Evolutionary conservation across 148 eudicot species (phyloP), one percentile per base, ranked within the genome.

Genomic region (Beta vulgaris): DNA sequence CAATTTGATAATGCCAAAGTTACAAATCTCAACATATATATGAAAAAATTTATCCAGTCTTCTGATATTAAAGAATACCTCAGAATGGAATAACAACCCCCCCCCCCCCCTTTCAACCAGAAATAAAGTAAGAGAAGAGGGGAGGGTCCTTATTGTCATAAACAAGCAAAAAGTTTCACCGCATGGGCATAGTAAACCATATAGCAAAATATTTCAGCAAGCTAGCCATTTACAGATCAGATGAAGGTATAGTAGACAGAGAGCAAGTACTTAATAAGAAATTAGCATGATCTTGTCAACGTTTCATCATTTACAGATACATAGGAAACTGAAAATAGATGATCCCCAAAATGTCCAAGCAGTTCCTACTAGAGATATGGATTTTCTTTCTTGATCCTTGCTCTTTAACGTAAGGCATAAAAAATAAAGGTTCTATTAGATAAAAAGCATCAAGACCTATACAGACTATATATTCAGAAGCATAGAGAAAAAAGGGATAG

Each of bases 1-100:
- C 83, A 84, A n/a, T n/a, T n/a, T 70, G 36, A 68, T 40, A 77
- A 63, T 73, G 31, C 58, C 11, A 43, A 31, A 80, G 55, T 81
- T 75, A 15, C 51, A n/a, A 66, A 16, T 48, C 72, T 32, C 65
- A 43, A 75, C 59, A 68, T 42, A 23, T 69, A 68, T 66, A 67
- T 58, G 36, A 43, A 69, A 26, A 25, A 39, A 21, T 35, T 29
- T 31, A 69, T 58, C 29, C 31, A 12, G 5, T 26, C 65, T 32
- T 58, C n/a, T 57, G 26, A 36, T 21, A 37, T 51, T 51, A 7
- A 16, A 4, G 10, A 60, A 31, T 51, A 18, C 61, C n/a, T 69
- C 42, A 51, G 55, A 13, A 23, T 36, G 29, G 19, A 31, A 32
- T n/a, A 23, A 32, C 2, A 32, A 36, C 49, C 3, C 14, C 7